phyloP scores from a whole-genome alignment of 371 early-diverging fungal species.

The Blyttiomyces sp. region DNA sequence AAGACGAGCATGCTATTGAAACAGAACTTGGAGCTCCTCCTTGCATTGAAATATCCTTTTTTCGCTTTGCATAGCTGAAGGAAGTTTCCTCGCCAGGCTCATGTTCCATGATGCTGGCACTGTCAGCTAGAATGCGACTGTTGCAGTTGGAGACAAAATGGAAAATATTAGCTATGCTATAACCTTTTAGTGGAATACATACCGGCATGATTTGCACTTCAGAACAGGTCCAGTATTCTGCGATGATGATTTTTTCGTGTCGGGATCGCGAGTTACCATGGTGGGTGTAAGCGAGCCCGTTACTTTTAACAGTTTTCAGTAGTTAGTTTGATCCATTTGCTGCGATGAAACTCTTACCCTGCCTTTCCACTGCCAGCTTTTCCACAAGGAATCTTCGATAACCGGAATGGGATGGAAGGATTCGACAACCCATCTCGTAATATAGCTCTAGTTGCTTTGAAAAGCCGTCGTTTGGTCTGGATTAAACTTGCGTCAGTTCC shows the following conservation, averaged over 20 bases:
- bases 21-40: neutral
- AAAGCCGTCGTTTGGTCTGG: constrained; percentile 75
- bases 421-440: constrained; percentile 54
- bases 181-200: neutral
- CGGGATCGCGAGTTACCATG: no score
- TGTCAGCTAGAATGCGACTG: constrained; percentile 57
- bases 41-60: neutral
- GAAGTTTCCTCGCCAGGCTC: constrained; percentile 53
- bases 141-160: constrained; percentile 4
- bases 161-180: neutral
- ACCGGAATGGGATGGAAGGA: constrained; percentile 53
- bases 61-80: constrained; percentile 1
- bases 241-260: neutral
- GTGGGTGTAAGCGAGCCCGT: no score
- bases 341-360: constrained; percentile 24
- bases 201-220: constrained; percentile 52
- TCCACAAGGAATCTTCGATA: constrained; percentile 71
- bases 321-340: neutral
- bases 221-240: constrained; percentile 12
- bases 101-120: constrained; percentile 68
- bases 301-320: no score
- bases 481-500: neutral
- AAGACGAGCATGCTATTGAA: constrained; percentile 57
- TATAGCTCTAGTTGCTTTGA: constrained; percentile 64
- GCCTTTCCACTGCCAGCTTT: constrained; percentile 52